phyloP scores from a whole-genome alignment of 768 basidiomycete genomes.

The Tulasnella calospora region DNA sequence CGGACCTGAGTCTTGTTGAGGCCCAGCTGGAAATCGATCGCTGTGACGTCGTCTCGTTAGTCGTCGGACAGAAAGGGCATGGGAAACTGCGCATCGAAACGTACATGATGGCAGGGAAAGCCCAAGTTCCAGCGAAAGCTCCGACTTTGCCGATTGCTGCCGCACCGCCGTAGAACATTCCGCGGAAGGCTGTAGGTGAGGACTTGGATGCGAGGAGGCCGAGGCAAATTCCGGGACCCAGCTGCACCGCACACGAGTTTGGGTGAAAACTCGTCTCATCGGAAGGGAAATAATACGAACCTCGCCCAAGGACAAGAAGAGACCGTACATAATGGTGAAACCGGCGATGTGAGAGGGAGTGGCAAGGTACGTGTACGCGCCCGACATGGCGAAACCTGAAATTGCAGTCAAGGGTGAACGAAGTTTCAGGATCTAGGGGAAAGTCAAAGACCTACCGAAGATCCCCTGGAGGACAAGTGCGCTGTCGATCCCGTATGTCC shows the following conservation, averaged over 20 bases:
- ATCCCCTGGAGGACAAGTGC: constrained; percentile 33
- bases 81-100: not conserved
- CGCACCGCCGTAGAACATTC: constrained; percentile 70
- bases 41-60: not conserved
- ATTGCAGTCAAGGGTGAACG: not conserved
- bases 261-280: not conserved
- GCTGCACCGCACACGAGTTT: constrained; percentile 29
- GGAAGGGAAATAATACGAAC: not conserved
- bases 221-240: constrained; percentile 75
- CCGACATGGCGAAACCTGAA: constrained; percentile 82
- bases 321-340: constrained; percentile 69
- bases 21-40: constrained; percentile 27
- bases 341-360: constrained; percentile 31
- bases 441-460: constrained; percentile 10
- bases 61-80: too few relatives aligned
- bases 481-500: not conserved
- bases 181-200: constrained; percentile 78
- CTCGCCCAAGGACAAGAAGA: constrained; percentile 87
- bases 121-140: constrained; percentile 61
- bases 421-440: not conserved
- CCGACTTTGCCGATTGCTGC: constrained; percentile 56
- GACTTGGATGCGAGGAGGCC: constrained; percentile 82
- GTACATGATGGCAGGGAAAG: constrained; percentile 28
- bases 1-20: constrained; percentile 72
- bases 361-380: constrained; percentile 51